Conservation (phyloP, 2,329 filamentous ascomycete genomes). For the Fusarium buharicum region DNA sequence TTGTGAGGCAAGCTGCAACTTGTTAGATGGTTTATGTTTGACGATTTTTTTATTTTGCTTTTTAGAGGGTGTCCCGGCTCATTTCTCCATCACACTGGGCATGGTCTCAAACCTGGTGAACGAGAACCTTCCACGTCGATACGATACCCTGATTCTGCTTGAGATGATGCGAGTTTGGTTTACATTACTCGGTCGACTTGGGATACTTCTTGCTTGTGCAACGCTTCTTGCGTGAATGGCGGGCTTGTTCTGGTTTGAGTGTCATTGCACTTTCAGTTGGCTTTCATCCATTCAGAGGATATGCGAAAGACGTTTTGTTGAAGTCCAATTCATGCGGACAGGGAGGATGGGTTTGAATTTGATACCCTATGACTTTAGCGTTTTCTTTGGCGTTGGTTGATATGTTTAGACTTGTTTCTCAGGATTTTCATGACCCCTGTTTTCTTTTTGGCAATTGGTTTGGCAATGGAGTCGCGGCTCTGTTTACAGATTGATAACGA, state of each 20-base stretch:
- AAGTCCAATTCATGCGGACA: slow-evolving; percentile 22
- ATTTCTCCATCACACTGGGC: slow-evolving; percentile 7
- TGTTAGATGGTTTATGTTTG: slow-evolving; percentile 26
- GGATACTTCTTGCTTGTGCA: not conserved
- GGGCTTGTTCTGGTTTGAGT: slow-evolving; percentile 7
- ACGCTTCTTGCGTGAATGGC: not conserved
- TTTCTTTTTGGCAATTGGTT: slow-evolving; percentile 23
- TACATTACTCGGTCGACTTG: slow-evolving; percentile 2
- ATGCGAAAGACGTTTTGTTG: slow-evolving; percentile 23
- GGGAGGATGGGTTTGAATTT: slow-evolving; percentile 40
- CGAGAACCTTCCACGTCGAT: slow-evolving; percentile 36
- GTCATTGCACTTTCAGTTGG: slow-evolving; percentile 4
- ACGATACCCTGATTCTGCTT: slow-evolving; percentile 42
- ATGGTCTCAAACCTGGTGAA: slow-evolving; percentile 17
- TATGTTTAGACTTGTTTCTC: slow-evolving; percentile 36
- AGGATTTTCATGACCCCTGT: slow-evolving; percentile 32
- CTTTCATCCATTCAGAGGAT: slow-evolving; percentile 17
- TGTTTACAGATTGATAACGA: slow-evolving; percentile 40
- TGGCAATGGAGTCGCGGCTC: slow-evolving; percentile 36
- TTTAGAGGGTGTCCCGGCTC: slow-evolving; percentile 12
- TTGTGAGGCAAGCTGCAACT: slow-evolving; percentile 11
- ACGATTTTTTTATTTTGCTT: slow-evolving; percentile 14
- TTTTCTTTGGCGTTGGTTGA: slow-evolving; percentile 27
- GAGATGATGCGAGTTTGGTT: slow-evolving; percentile 27
- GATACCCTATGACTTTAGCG: slow-evolving; percentile 41